Evolutionary conservation across 1,139 yeast species (phyloP).

Genomic region (Magnusiomyces sp.): DNA sequence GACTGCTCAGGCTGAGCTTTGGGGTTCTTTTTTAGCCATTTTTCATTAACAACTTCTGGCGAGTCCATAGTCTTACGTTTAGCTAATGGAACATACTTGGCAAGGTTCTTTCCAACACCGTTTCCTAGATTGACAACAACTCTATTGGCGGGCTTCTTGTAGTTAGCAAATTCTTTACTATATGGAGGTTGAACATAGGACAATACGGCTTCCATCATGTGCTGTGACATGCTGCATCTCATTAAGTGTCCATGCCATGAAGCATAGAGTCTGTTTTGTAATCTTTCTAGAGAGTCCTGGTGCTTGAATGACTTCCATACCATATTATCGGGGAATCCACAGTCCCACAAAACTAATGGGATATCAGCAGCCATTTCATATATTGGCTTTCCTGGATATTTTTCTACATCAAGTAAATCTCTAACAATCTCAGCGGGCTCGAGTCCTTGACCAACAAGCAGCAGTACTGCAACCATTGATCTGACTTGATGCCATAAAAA

Average conservation of each 20-base stretch:
- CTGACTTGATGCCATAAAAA: conserved; percentile 98
- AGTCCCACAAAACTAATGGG: conserved; percentile 84
- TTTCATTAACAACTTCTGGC: conserved; percentile 58
- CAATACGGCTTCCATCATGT: conserved; percentile 24
- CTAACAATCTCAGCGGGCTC: conserved; percentile 54
- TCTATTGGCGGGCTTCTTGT: conserved; percentile 7
- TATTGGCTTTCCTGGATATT: conserved; percentile 61
- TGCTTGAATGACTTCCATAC: conserved; percentile 45
- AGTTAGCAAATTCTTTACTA: neutral
- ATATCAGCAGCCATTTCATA: conserved; percentile 88
- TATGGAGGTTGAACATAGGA: conserved; percentile 8
- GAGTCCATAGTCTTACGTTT: conserved; percentile 53
- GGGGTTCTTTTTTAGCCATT: conserved; percentile 34
- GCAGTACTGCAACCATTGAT: conserved; percentile 81
- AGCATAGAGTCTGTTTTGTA: conserved; percentile 22
- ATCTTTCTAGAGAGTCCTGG: conserved; percentile 16
- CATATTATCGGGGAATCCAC: conserved; percentile 53
- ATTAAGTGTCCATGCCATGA: conserved; percentile 31
- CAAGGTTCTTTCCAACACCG: conserved; percentile 28
- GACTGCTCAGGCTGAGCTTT: too few species aligned
- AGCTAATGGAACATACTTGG: conserved; percentile 49
- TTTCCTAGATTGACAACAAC: conserved; percentile 23
- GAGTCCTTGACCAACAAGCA: conserved; percentile 68
- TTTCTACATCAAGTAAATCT: conserved; percentile 50
- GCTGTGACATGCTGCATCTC: conserved; percentile 30